Conservation (phyloP, 2,329 filamentous ascomycete genomes). For the Epichloe coenophiala region DNA sequence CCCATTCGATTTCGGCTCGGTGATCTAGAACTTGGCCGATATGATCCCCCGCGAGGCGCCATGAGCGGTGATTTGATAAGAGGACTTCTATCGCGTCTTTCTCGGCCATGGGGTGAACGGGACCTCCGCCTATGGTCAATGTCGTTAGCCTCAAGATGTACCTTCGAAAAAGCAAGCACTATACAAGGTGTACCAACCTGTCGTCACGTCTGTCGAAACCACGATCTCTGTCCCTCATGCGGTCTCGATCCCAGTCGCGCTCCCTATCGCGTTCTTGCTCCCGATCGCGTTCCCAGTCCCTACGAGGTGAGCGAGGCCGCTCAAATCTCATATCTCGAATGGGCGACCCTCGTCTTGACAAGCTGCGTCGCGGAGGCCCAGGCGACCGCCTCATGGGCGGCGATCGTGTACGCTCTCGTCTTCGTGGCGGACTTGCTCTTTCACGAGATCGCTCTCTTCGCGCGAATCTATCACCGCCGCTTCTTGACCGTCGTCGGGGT, state of each 20-base stretch:
- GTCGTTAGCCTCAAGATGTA: constrained; percentile 8
- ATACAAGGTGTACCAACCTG: constrained; percentile 13
- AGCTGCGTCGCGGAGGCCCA: constrained; percentile 22
- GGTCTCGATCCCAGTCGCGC: constrained; percentile 17
- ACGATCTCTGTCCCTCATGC: constrained; percentile 17
- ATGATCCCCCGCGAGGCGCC: constrained; percentile 28
- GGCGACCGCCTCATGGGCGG: constrained; percentile 22
- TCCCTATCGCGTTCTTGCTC: constrained; percentile 20
- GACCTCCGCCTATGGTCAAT: constrained; percentile 33
- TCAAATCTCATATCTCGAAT: constrained; percentile 24
- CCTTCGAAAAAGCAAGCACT: background rate
- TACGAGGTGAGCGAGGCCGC: constrained; percentile 23
- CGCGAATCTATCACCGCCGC: constrained; percentile 25
- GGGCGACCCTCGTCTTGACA: constrained; percentile 23
- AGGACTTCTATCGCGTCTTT: constrained; percentile 26
- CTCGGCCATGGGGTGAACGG: constrained; percentile 37
- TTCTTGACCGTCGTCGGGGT: constrained; percentile 28
- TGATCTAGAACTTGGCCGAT: constrained; percentile 40
- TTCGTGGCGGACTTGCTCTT: constrained; percentile 23
- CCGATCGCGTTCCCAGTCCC: constrained; percentile 23
- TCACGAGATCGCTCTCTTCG: constrained; percentile 28
- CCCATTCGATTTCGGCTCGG: constrained; percentile 29
- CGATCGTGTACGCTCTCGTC: constrained; percentile 24
- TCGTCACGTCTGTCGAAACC: constrained; percentile 30
- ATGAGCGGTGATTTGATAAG: constrained; percentile 15